Evolutionary conservation across 345 rosid genomes (phyloP), one percentile per base, ranked within the genome.

Genomic region (Salix caprea): DNA sequence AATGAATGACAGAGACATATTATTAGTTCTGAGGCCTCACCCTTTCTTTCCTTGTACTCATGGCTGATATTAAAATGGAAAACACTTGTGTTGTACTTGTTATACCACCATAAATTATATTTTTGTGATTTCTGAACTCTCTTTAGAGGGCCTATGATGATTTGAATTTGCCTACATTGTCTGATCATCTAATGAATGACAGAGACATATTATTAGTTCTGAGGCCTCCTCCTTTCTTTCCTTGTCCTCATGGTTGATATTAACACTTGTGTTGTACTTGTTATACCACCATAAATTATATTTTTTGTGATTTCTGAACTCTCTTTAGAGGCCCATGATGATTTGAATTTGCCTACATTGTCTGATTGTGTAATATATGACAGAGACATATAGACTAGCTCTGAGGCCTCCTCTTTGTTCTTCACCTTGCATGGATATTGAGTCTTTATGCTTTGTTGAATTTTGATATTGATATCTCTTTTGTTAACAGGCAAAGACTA

Each of bases 331-430:
- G 74, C 65, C 65, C 19, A 13, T n/a, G 74, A 71, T 71, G 65
- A 52, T 71, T 71, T 13, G 5, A 50, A 32, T 71, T 71, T 71
- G 65, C 64, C 74, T 71, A 54, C 74, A 54, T 71, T 71, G 74
- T 71, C 74, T 71, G 74, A 71, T 52, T 54, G 65, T 71, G 44
- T 28, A 70, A 12, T 18, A 37, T 7, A 71, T 71, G 74, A 71
- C 65, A 9, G 65, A 71, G 24, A 52, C 24, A 37, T 28, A 30
- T 68, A 32, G 15, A 16, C 44, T 62, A 28, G 34, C 8, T 26
- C 2, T 37, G 44, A 19, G 34, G 2, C 16, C n/a, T 26, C 0
- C 2, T 8, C 54, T 19, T 16, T 32, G 19, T 26, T 36, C 12
- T 58, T 37, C 28, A n/a, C 23, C 37, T 15, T 46, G 0, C 18